Percentiles rank a stretch among this genome's conserved stretches.
Conservation (phyloP, 169 alveolate species). For the Cryptosporidium felis region DNA sequence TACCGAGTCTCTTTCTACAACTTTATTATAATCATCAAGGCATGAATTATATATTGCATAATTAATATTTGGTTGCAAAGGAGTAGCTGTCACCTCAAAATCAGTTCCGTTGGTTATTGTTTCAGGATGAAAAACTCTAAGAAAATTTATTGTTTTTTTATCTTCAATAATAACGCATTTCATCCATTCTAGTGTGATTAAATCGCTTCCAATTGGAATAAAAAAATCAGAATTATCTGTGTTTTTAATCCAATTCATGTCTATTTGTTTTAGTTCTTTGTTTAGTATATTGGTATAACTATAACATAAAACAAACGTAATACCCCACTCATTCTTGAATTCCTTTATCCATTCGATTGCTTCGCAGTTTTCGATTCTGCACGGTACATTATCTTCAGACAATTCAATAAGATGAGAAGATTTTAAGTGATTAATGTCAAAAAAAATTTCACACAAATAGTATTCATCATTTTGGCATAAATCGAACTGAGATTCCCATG, state of each 20-base stretch:
- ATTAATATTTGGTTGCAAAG: too few relatives aligned
- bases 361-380: constrained; percentile 42
- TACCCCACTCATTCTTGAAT: constrained; percentile 49
- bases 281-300: neutral
- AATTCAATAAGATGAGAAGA: neutral
- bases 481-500: neutral
- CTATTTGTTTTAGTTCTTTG: neutral
- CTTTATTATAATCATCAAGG: too few relatives aligned
- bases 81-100: too few relatives aligned
- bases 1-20: too few relatives aligned
- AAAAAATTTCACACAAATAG: constrained; percentile 12
- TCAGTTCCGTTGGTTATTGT: too few relatives aligned
- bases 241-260: constrained; percentile 34
- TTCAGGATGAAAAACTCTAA: too few relatives aligned
- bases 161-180: neutral
- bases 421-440: constrained; percentile 6
- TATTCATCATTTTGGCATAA: neutral
- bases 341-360: constrained; percentile 14
- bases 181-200: neutral
- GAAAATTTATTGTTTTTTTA: neutral
- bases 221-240: constrained; percentile 29
- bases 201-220: constrained; percentile 38
- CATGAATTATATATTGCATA: too few relatives aligned
- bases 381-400: neutral
- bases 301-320: neutral